Base-by-base conservation (phyloP, 2,329 filamentous ascomycete species). In the Fusarium sp. region DNA sequence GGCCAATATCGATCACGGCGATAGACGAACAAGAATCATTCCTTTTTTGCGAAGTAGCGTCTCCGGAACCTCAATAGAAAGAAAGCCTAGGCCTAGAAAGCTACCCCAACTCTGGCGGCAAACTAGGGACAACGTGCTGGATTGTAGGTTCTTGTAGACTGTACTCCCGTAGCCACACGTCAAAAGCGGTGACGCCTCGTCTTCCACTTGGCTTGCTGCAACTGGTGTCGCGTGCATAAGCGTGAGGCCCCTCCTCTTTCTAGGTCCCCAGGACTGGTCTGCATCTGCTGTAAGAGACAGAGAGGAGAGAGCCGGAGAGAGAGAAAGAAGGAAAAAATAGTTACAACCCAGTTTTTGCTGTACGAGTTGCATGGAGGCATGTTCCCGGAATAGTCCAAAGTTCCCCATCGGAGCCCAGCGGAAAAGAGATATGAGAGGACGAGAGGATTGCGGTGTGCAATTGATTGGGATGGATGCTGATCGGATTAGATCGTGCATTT, bases 161-260 rank as follows among this genome's bases (percentile, higher is more conserved):
- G 28, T 10, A 30, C 28, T 30, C 28, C 28, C 3, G 30, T 33
- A 33, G 30, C 30, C 59, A 64, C 50, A 46, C 54, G 50, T 64
- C 59, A 70, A 63, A 57, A 71, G 70, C 70, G 70, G 70, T 73
- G 70, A 67, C 68, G 60, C 51, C 44, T 45, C 53, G 37, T 26
- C 54, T 70, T 63, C 56, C 65, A 71, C 63, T 62, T 68, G 65
- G 57, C 64, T 66, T 20, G 64, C 59, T 64, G 67, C 59, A 73
- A 71, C 71, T 67, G 71, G 68, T 70, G 70, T 73, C 66, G 72
- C 71, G 60, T 73, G 73, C 73, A 74, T 74, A 74, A 74, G 71
- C 65, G 70, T 64, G 57, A 62, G 59, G 63, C 52, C 64, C 49
- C 55, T 56, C 39, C 57, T 30, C 28, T 30, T 50, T 60, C 33